Conservation (phyloP, 1,284 basidiomycete genomes). For the Anthracocystis setariae region DNA sequence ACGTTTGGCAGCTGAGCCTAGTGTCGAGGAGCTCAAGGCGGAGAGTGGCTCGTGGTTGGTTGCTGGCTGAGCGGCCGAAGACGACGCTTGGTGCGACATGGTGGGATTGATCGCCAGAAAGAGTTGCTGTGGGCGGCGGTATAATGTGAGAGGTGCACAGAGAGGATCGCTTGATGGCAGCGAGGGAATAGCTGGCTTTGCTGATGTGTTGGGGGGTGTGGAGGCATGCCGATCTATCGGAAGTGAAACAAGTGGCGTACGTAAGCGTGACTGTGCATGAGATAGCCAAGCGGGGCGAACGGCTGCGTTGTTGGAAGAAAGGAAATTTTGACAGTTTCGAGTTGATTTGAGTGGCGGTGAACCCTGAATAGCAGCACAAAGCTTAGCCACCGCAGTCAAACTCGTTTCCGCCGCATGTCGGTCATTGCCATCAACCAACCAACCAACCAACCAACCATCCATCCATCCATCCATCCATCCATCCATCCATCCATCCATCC, state of each 20-base stretch:
- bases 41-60: conserved; percentile 35
- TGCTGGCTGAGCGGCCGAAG: conserved; percentile 8
- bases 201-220: conserved; percentile 16
- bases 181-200: not conserved
- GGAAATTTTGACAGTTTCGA: no score
- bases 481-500: no score
- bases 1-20: conserved; percentile 43
- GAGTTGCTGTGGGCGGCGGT: not conserved
- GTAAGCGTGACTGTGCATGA: conserved; percentile 22
- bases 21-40: conserved; percentile 22
- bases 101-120: no score
- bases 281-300: not conserved
- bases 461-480: no score
- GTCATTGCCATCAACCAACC: not conserved
- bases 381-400: not conserved
- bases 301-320: no score
- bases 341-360: conserved; percentile 13
- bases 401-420: not conserved
- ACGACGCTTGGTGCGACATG: conserved; percentile 17
- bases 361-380: conserved; percentile 3
- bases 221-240: conserved; percentile 14
- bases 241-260: not conserved
- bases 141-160: not conserved
- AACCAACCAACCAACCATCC: not conserved
- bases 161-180: not conserved